Base-by-base conservation (phyloP, 2,329 filamentous ascomycete species). In the Aspergillus neoniger region DNA sequence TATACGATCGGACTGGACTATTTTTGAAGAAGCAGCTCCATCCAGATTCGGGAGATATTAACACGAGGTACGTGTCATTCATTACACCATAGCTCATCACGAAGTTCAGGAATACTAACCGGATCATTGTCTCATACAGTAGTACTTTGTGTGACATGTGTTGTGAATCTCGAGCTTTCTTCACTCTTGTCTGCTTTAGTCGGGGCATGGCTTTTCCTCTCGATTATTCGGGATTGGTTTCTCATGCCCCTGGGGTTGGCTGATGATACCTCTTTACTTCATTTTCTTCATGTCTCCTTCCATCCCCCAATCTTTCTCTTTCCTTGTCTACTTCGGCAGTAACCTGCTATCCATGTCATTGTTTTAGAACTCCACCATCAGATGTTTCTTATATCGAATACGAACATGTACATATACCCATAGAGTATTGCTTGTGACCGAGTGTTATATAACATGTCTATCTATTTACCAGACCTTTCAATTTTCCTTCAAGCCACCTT, bases 151-250 rank as follows among this genome's bases (percentile, higher is more conserved):
- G 48, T 53, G 54, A 58, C 53, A 48, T 56, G 58, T 21, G 41
- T 57, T 50, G 59, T 53, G 57, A 43, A 65, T 56, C 63, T 55
- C 43, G 57, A 55, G 48, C 43, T 67, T 10, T 59, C 54, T 63
- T 60, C 61, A 62, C 53, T 52, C 60, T 67, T 62, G 65, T 66
- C 66, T 71, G 70, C 67, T 73, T 77, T 75, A 73, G 75, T 65
- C 32, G 74, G 67, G 74, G 72, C 73, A 79, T 76, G 76, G 68
- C 73, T 79, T 79, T 79, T 80, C 76, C 76, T 76, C 76, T 72
- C 72, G 73, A 70, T 65, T 55, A 53, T 67, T 71, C 71, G 71
- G 70, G 73, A 74, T 76, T 69, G 74, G 75, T 77, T 77, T 77
- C 71, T 76, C 75, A 74, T 77, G 74, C 70, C 70, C 72, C 73